These are phyloP conservation scores for Xylariaceae sp. DNA, from an alignment of 2,329 filamentous ascomycete species.

Conservation along the genomic window DNA sequence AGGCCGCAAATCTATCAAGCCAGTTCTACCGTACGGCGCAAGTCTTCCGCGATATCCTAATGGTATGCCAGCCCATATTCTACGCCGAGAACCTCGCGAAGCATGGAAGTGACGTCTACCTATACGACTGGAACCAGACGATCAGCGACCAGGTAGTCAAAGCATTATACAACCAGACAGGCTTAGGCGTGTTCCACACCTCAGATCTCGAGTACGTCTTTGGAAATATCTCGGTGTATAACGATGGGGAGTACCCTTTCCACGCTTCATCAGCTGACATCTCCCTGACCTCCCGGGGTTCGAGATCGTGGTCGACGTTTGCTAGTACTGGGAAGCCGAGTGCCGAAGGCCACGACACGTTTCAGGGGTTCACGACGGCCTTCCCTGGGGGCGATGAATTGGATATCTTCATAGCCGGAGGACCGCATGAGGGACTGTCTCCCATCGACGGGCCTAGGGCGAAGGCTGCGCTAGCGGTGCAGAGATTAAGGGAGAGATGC, in stretches of 20 bases:
- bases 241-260: constrained; percentile 35
- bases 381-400: constrained; percentile 30
- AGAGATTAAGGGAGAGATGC: constrained; percentile 46
- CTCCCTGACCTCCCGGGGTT: constrained; percentile 37
- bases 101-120: constrained; percentile 41
- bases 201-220: constrained; percentile 52
- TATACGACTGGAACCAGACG: constrained; percentile 53
- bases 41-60: constrained; percentile 46
- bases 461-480: constrained; percentile 35
- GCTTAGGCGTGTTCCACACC: constrained; percentile 47
- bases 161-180: constrained; percentile 32
- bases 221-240: constrained; percentile 43
- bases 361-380: constrained; percentile 40
- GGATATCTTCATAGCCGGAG: constrained; percentile 43
- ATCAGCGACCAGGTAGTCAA: constrained; percentile 44
- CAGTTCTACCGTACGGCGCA: constrained; percentile 49
- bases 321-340: constrained; percentile 38
- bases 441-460: constrained; percentile 36
- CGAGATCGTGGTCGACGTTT: constrained; percentile 47
- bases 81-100: constrained; percentile 24
- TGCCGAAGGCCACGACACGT: constrained; percentile 33
- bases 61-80: constrained; percentile 19
- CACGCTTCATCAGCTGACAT: constrained; percentile 39
- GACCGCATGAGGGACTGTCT: constrained; percentile 41
- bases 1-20: constrained; percentile 37